Base-by-base conservation (phyloP, 2,329 filamentous ascomycete genomes). In the Seiridium cupressi region DNA sequence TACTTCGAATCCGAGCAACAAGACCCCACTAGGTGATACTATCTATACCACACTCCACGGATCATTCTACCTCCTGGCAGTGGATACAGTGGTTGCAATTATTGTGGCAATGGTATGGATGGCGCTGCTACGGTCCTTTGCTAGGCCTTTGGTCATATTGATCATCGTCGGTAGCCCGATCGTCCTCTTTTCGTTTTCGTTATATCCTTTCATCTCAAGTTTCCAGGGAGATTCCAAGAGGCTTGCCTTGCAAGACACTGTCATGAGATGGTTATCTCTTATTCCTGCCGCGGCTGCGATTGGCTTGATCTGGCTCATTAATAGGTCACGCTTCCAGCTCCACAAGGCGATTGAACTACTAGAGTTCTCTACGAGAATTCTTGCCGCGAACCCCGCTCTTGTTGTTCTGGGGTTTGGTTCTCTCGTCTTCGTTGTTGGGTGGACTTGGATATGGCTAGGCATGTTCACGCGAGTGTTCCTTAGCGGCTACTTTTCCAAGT, bases 391-490 rank as follows among this genome's bases (percentile, higher is more conserved):
- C 69, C 88, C 92, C 8, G 92, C 90, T 2, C 82, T 99, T 26
- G 82, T 98, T 40, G 73, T 91, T 2, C 84, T 97, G n/a, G 95
- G 95, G 3, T 89, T 97, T 68, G 86, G 83, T 9, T 90, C 89
- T 31, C 83, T 98, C 11, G 84, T 80, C 5, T 79, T 88, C 34
- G 89, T 96, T 48, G 90, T 97, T 8, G 78, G 86, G 11, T 98
- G 93, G 90, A 97, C 93, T 0, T 99, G 95, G 95, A 75, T 91
- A 5, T 99, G 95, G 95, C 86, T 98, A 66, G 88, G 88, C 68
- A 97, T 99, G 93, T 98, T 99, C 75, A 94, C 93, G 6, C 86
- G 93, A 49, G 89, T 98, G 61, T 99, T 99, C 74, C 86, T 98
- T 61, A 92, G 92, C n/a, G 95, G 95, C 0, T 90, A 93, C 73